These are phyloP conservation scores for Castanea crenata DNA, from an alignment of 306 rosid species.

Conservation along the genomic window DNA sequence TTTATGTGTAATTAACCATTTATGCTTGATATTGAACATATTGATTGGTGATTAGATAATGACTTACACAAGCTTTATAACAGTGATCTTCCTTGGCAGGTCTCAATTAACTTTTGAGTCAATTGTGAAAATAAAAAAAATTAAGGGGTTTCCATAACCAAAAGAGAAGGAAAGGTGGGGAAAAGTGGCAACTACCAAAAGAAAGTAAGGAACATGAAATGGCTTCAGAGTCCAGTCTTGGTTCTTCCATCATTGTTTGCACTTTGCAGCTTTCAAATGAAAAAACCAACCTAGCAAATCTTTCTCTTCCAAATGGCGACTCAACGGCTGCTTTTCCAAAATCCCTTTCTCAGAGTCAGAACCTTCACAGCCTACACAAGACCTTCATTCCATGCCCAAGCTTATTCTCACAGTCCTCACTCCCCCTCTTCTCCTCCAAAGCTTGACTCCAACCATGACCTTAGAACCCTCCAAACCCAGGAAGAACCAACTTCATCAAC, in stretches of 20 bases:
- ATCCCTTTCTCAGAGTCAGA: slow-evolving; percentile 10
- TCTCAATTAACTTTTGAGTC: neutral
- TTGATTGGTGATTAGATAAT: too few relatives aligned
- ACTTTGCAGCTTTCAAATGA: neutral
- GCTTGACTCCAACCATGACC: neutral
- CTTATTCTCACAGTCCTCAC: neutral
- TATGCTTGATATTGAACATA: too few relatives aligned
- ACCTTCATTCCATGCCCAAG: neutral
- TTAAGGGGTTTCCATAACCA: neutral
- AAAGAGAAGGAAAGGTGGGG: neutral
- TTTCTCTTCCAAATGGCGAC: slow-evolving; percentile 22
- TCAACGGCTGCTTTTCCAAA: neutral
- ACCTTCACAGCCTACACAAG: neutral
- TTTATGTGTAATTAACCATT: too few relatives aligned
- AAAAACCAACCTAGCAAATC: neutral
- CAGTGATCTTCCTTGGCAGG: too few relatives aligned
- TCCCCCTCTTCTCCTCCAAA: slow-evolving; percentile 12
- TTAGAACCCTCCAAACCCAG: slow-evolving; percentile 7
- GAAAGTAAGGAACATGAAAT: neutral
- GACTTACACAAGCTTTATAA: too few relatives aligned
- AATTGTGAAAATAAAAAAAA: neutral
- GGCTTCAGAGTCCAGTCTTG: neutral
- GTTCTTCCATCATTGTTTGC: neutral
- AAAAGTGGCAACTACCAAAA: too few relatives aligned
- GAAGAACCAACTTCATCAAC: slow-evolving; percentile 25